phyloP scores from a whole-genome alignment of 495 filamentous ascomycete species.

The Jackrogersella multiformis region DNA sequence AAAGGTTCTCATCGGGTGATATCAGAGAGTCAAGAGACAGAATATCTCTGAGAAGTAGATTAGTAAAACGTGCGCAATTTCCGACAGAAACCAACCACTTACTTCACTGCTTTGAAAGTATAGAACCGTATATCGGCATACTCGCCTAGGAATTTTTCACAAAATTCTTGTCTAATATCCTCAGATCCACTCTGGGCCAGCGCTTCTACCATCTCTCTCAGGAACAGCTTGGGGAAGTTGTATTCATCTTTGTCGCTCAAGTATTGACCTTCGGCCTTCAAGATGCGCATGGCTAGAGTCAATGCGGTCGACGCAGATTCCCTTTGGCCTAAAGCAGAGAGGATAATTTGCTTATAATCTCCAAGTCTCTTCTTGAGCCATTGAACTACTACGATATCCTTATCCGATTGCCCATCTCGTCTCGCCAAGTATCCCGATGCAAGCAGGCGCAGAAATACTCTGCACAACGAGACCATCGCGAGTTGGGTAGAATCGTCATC shows the following conservation, averaged over 20 bases:
- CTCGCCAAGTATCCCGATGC: constrained; percentile 75
- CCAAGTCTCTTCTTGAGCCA: constrained; percentile 81
- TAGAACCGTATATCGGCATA: constrained; percentile 88
- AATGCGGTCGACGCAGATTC: constrained; percentile 68
- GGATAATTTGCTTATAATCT: constrained; percentile 70
- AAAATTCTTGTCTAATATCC: constrained; percentile 71
- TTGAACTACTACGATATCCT: constrained; percentile 74
- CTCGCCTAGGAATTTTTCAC: constrained; percentile 76
- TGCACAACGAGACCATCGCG: constrained; percentile 82
- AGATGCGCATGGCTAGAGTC: constrained; percentile 80
- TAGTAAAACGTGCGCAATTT: constrained; percentile 9
- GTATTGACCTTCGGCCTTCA: constrained; percentile 78
- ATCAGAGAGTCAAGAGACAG: constrained; percentile 47
- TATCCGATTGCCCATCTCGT: constrained; percentile 68
- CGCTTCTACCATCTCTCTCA: constrained; percentile 68
- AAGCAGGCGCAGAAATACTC: constrained; percentile 87
- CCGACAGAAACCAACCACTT: constrained; percentile 47
- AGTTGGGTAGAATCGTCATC: constrained; percentile 53
- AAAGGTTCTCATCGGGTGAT: constrained; percentile 51
- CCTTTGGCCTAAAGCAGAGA: constrained; percentile 63
- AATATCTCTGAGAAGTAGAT: constrained; percentile 48
- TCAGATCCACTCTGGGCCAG: constrained; percentile 68
- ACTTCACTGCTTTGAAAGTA: constrained; percentile 76
- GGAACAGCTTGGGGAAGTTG: constrained; percentile 69
- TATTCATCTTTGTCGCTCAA: constrained; percentile 67